Conservation (phyloP, 805 yeast genomes). For the Ascoidea tarda region DNA sequence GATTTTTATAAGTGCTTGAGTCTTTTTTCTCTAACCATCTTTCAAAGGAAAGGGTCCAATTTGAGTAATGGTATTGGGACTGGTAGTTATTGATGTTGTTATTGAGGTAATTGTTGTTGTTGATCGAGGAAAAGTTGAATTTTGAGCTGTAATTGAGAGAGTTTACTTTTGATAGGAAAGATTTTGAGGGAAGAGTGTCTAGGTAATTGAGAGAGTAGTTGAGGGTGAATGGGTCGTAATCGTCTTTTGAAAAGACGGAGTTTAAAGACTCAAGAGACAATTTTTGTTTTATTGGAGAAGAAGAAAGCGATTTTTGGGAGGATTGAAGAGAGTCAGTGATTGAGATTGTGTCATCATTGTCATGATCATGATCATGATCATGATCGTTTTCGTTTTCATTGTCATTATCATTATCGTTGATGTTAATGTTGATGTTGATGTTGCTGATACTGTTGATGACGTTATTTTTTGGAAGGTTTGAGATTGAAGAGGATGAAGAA, state of each 20-base stretch:
- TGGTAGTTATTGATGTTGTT: not conserved
- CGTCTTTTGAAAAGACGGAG: too few relatives aligned
- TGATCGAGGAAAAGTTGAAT: not conserved
- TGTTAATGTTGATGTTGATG: too few relatives aligned
- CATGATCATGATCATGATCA: not conserved
- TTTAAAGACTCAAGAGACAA: too few relatives aligned
- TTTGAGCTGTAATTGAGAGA: slow-evolving; percentile 17
- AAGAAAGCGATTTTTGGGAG: not conserved
- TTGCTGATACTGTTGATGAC: not conserved
- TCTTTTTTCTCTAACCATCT: slow-evolving; percentile 17
- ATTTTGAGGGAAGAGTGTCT: slow-evolving; percentile 8
- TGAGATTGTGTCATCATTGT: too few relatives aligned
- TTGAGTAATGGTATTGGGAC: slow-evolving; percentile 2
- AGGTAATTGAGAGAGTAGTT: slow-evolving; percentile 12
- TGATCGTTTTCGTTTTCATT: not conserved
- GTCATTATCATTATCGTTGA: too few relatives aligned
- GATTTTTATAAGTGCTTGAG: slow-evolving; percentile 24
- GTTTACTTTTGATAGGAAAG: slow-evolving; percentile 15
- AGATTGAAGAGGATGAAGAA: not conserved
- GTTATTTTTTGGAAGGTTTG: not conserved
- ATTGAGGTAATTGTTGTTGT: slow-evolving; percentile 18
- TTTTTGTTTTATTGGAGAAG: not conserved
- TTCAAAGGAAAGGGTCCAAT: slow-evolving; percentile 11
- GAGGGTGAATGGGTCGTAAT: not conserved
- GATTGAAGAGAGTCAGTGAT: too few relatives aligned